A percentile compares a stretch with the other conserved stretches of the same genome.
These are phyloP conservation scores for Acer yangbiense DNA, from an alignment of 345 rosid species.

Conservation along the genomic window DNA sequence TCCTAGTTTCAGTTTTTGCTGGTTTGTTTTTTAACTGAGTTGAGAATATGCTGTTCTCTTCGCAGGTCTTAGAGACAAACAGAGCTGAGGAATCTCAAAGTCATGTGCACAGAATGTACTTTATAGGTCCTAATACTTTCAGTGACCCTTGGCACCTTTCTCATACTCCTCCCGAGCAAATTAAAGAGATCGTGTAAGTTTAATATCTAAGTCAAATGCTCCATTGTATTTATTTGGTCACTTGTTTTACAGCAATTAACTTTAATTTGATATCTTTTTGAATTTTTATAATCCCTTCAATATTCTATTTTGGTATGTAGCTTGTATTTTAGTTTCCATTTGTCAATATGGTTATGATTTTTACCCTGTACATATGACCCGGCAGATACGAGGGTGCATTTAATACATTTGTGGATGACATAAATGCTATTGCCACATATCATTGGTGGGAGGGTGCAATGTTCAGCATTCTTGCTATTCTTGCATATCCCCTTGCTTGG, in stretches of 20 bases:
- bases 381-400: conserved; percentile 93
- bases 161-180: conserved; percentile 91
- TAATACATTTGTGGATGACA: conserved; percentile 93
- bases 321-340: not conserved
- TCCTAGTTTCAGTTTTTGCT: not conserved
- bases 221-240: conserved; percentile 16
- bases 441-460: conserved; percentile 99
- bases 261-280: not conserved
- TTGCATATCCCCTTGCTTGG: conserved; percentile 91
- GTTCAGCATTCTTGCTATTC: conserved; percentile 74
- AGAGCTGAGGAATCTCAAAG: conserved; percentile 95
- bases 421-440: conserved; percentile 91
- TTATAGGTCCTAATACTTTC: conserved; percentile 95
- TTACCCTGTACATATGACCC: conserved; percentile 24
- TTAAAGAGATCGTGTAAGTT: conserved; percentile 95
- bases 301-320: not conserved
- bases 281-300: not conserved
- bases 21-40: conserved; percentile 3
- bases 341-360: conserved; percentile 10
- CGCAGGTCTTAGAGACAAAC: conserved; percentile 94
- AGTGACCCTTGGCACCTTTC: conserved; percentile 98
- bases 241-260: conserved; percentile 9
- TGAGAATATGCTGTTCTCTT: conserved; percentile 27
- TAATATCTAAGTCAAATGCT: conserved; percentile 29
- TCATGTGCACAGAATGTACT: conserved; percentile 97